These are phyloP conservation scores for Beta corolliflora DNA, from an alignment of 179 eudicot species.

Conservation along the genomic window DNA sequence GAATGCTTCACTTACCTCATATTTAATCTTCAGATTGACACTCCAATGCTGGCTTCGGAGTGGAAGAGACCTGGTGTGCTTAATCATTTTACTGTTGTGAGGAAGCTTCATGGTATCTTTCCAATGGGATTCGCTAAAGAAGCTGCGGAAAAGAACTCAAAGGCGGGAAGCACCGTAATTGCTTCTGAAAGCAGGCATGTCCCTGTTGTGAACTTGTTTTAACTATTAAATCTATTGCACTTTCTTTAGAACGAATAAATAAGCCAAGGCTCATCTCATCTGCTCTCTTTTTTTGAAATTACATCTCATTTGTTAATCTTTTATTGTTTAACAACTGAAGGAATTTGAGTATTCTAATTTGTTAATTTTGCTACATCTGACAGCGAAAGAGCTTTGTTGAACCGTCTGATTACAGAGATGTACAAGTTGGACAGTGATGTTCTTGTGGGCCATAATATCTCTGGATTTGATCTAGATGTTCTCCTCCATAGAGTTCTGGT, in stretches of 20 bases:
- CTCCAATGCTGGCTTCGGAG: slow-evolving; percentile 77
- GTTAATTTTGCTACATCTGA: slow-evolving; percentile 10
- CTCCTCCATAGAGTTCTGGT: slow-evolving; percentile 96
- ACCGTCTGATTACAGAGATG: slow-evolving; percentile 78
- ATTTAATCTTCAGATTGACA: slow-evolving; percentile 63
- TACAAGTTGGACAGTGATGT: slow-evolving; percentile 91
- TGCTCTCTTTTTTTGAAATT: too few species aligned
- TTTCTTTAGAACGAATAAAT: too few species aligned
- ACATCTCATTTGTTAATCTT: neutral
- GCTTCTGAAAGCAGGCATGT: slow-evolving; percentile 77
- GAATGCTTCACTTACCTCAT: neutral
- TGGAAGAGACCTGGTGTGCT: slow-evolving; percentile 82
- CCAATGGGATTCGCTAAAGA: slow-evolving; percentile 82
- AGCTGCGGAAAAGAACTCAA: slow-evolving; percentile 62
- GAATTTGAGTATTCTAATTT: neutral
- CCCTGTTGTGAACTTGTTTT: neutral
- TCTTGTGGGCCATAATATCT: slow-evolving; percentile 95
- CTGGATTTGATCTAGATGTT: slow-evolving; percentile 96
- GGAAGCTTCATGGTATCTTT: slow-evolving; percentile 82
- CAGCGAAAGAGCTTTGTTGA: slow-evolving; percentile 93
- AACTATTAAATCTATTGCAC: neutral
- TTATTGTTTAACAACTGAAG: neutral
- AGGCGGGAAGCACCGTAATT: slow-evolving; percentile 60
- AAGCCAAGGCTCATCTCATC: too few species aligned
- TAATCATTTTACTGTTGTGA: slow-evolving; percentile 77